Evolutionary conservation across 257 asterid species (phyloP).

Genomic region (Capsicum rhomboideum): DNA sequence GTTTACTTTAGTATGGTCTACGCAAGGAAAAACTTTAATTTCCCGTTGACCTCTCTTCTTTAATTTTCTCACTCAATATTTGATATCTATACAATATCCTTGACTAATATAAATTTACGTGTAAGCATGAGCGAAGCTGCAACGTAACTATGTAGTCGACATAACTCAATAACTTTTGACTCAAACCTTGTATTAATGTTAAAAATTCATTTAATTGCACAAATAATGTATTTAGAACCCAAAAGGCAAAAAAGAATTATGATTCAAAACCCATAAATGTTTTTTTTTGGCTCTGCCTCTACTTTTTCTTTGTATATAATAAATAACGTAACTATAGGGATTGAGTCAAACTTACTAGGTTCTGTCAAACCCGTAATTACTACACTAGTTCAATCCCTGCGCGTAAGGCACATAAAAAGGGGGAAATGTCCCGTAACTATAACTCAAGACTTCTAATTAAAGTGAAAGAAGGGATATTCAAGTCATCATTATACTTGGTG

Average conservation of each 20-base stretch:
- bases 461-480: fast-evolving
- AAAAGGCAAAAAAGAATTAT: too few relatives aligned
- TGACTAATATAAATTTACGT: fast-evolving
- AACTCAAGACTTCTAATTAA: neutral
- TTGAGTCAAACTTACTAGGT: neutral
- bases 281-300: neutral
- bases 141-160: neutral
- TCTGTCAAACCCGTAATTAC: neutral
- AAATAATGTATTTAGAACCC: neutral
- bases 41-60: neutral
- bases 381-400: fast-evolving
- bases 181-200: neutral
- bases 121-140: neutral
- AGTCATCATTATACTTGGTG: neutral
- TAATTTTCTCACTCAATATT: neutral
- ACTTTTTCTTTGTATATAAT: neutral
- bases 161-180: neutral
- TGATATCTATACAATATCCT: neutral
- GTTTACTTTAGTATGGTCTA: neutral
- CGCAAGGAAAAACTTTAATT: neutral
- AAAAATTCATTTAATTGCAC: neutral
- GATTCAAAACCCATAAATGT: too few relatives aligned
- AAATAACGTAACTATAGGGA: neutral
- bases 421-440: fast-evolving
- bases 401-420: neutral